Percentiles rank a stretch among this genome's conserved stretches.
These are phyloP conservation scores for Mycosarcoma maydis DNA, from an alignment of 1,284 basidiomycete species.

Conservation along the genomic window DNA sequence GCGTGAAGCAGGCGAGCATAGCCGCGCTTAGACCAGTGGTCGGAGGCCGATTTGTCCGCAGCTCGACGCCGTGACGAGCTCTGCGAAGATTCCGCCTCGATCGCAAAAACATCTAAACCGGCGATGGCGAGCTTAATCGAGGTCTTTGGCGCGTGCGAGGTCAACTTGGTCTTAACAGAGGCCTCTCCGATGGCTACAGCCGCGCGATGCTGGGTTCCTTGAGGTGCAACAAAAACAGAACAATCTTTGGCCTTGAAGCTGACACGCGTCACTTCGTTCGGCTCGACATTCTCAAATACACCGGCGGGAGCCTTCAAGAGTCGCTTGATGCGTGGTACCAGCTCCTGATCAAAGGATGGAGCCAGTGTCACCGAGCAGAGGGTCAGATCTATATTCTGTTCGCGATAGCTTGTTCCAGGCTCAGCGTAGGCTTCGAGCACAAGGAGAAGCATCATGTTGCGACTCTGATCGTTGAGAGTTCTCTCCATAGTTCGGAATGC, in stretches of 20 bases:
- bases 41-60: conserved; percentile 9
- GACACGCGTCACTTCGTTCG: conserved; percentile 84
- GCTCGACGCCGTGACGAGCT: background rate
- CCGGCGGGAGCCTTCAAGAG: conserved; percentile 88
- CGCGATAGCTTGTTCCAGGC: conserved; percentile 78
- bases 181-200: conserved; percentile 48
- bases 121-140: conserved; percentile 36
- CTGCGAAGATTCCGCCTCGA: conserved; percentile 7
- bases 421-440: conserved; percentile 76
- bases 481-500: conserved; percentile 32
- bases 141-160: conserved; percentile 50
- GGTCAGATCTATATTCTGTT: conserved; percentile 76
- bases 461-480: conserved; percentile 15
- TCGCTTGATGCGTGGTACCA: conserved; percentile 74
- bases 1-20: conserved; percentile 65
- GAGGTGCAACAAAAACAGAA: conserved; percentile 33
- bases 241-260: conserved; percentile 51
- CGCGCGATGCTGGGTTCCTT: conserved; percentile 18
- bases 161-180: conserved; percentile 48
- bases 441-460: conserved; percentile 72
- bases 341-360: conserved; percentile 74
- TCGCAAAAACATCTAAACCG: conserved; percentile 31
- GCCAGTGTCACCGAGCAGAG: conserved; percentile 76
- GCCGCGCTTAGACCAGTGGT: conserved; percentile 36
- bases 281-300: conserved; percentile 91